Evolutionary conservation across 2,329 filamentous ascomycete species (phyloP).

Genomic region (Aureobasidium namibiae): DNA sequence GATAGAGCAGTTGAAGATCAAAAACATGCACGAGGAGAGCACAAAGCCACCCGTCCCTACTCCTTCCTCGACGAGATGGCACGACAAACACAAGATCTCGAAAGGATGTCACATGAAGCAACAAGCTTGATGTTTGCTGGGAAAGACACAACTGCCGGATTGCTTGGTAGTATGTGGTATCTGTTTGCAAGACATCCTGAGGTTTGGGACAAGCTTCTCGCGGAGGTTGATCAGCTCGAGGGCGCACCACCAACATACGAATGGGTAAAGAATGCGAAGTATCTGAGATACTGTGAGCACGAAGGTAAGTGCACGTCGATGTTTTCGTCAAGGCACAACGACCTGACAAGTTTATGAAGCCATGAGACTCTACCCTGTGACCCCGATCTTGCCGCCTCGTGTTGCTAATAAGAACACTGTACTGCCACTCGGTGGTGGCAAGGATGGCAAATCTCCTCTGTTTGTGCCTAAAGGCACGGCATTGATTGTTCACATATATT

Average conservation of each 20-base stretch:
- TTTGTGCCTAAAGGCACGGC: conserved; percentile 25
- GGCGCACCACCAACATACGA: conserved; percentile 34
- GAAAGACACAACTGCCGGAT: conserved; percentile 43
- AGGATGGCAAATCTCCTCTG: conserved; percentile 48
- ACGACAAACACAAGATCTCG: conserved; percentile 37
- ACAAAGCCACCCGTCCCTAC: conserved; percentile 28
- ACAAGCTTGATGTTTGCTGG: conserved; percentile 44
- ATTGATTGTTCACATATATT: conserved; percentile 26
- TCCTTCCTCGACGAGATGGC: conserved; percentile 52
- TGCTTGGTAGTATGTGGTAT: conserved; percentile 35
- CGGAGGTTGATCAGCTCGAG: conserved; percentile 18
- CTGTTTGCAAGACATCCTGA: conserved; percentile 17
- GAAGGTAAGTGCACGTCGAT: conserved; percentile 28
- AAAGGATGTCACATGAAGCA: conserved; percentile 32
- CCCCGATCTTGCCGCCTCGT: conserved; percentile 56
- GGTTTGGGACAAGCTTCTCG: conserved; percentile 18
- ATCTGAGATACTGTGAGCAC: conserved; percentile 53
- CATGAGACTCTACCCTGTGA: conserved; percentile 66
- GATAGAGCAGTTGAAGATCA: background rate
- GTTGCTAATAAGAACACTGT: conserved; percentile 63
- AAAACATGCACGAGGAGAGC: conserved; percentile 11
- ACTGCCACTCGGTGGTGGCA: conserved; percentile 55
- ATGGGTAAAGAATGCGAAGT: conserved; percentile 20
- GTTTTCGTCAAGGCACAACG: conserved; percentile 13
- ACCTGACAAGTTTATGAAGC: conserved; percentile 59